A percentile compares a stretch with the other conserved stretches of the same genome.
These are phyloP conservation scores for Fomes fomentarius DNA, from an alignment of 1,284 basidiomycete genomes.

Conservation along the genomic window DNA sequence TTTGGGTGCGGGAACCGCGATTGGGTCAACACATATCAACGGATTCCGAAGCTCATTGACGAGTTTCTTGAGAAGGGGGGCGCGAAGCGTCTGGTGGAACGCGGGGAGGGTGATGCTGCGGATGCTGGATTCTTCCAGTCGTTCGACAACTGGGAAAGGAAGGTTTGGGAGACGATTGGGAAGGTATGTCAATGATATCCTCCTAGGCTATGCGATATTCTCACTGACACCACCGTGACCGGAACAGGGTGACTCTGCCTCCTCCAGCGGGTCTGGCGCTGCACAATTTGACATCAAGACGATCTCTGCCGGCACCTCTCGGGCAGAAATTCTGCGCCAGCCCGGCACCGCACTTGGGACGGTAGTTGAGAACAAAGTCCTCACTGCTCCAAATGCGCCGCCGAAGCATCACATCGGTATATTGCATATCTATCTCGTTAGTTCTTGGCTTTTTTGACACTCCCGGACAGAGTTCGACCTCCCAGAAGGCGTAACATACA, in stretches of 20 bases:
- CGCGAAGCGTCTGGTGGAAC: slow-evolving; percentile 42
- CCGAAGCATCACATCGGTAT: slow-evolving; percentile 45
- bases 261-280: slow-evolving; percentile 7
- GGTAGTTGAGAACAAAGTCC: slow-evolving; percentile 43
- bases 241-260: too few relatives aligned
- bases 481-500: slow-evolving; percentile 41
- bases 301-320: slow-evolving; percentile 38
- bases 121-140: slow-evolving; percentile 47
- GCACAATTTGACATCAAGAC: slow-evolving; percentile 39
- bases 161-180: slow-evolving; percentile 42
- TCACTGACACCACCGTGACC: too few relatives aligned
- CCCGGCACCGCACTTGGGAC: slow-evolving; percentile 42
- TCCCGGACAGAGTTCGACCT: slow-evolving; percentile 38
- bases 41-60: slow-evolving; percentile 51
- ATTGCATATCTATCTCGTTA: background rate
- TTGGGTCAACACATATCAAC: slow-evolving; percentile 55
- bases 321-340: slow-evolving; percentile 45
- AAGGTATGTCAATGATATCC: too few relatives aligned
- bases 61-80: slow-evolving; percentile 41
- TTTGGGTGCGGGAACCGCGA: slow-evolving; percentile 59
- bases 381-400: slow-evolving; percentile 43
- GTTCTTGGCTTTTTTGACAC: too few relatives aligned
- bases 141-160: slow-evolving; percentile 49
- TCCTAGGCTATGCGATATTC: too few relatives aligned
- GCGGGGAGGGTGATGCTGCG: slow-evolving; percentile 49